phyloP scores from a whole-genome alignment of 1,139 yeast species.

The Debaryomycetaceae sp. region DNA sequence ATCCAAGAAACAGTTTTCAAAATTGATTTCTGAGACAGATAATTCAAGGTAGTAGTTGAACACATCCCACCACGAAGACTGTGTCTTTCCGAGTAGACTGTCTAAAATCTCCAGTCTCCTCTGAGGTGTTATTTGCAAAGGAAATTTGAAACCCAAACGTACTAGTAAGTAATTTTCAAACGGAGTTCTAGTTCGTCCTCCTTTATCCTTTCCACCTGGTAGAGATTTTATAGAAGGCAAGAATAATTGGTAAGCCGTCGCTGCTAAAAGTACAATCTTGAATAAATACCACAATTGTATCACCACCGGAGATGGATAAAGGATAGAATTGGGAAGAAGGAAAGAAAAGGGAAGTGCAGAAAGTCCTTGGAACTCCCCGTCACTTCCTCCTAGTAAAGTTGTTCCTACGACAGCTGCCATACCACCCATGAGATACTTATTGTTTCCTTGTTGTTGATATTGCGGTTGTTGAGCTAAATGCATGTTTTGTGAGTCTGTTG shows the following conservation, averaged over 20 bases:
- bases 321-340: conserved; percentile 23
- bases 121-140: conserved; percentile 17
- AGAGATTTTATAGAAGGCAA: conserved; percentile 20
- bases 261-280: conserved; percentile 24
- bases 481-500: conserved; percentile 1
- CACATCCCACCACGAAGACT: conserved; percentile 15
- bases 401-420: conserved; percentile 55
- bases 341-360: conserved; percentile 31
- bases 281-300: conserved; percentile 26
- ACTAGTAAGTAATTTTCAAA: conserved; percentile 25
- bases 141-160: conserved; percentile 29
- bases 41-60: conserved; percentile 28
- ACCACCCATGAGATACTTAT: conserved; percentile 50
- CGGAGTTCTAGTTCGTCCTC: conserved; percentile 1
- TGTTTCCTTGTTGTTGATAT: conserved; percentile 12
- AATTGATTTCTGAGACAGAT: conserved; percentile 29
- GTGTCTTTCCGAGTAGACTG: conserved; percentile 23
- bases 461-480: conserved; percentile 2
- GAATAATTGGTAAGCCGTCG: conserved; percentile 23
- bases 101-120: conserved; percentile 18
- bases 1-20: conserved; percentile 35
- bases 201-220: conserved; percentile 3
- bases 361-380: conserved; percentile 39
- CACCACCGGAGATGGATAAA: conserved; percentile 22
- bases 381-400: conserved; percentile 36